Conservation (phyloP, 2,329 filamentous ascomycete genomes). For the Ascochyta rabiei region DNA sequence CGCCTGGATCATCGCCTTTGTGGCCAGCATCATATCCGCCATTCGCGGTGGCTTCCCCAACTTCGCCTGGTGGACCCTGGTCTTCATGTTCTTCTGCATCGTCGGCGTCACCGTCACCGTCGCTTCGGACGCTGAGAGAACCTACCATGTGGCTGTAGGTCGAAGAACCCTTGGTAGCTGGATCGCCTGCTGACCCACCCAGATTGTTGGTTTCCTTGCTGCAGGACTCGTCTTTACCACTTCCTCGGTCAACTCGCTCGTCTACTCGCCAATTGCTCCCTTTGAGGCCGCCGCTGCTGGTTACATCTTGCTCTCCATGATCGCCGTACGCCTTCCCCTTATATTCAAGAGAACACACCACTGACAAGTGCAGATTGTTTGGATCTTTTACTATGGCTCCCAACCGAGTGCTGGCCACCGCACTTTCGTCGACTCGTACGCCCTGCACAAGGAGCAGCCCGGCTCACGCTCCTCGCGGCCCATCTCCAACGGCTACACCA, state of each 20-base stretch:
- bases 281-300: conserved; percentile 89
- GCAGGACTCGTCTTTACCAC: conserved; percentile 85
- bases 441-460: conserved; percentile 81
- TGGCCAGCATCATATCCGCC: conserved; percentile 79
- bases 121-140: conserved; percentile 81
- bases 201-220: conserved; percentile 83
- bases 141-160: conserved; percentile 84
- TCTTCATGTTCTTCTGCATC: conserved; percentile 85
- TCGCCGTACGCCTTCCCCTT: conserved; percentile 67
- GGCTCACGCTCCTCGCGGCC: conserved; percentile 68
- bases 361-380: conserved; percentile 73
- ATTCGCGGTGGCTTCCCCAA: conserved; percentile 70
- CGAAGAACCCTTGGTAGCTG: background rate
- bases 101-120: conserved; percentile 80
- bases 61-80: conserved; percentile 90
- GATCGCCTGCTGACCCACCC: conserved; percentile 25
- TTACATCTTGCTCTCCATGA: conserved; percentile 92
- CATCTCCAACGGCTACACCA: conserved; percentile 75
- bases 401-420: conserved; percentile 84
- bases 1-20: conserved; percentile 92
- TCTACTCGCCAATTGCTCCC: conserved; percentile 75
- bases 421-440: conserved; percentile 93
- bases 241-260: conserved; percentile 82
- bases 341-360: background rate
- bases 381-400: conserved; percentile 99